A percentile compares a stretch with the other conserved stretches of the same genome.
Evolutionary conservation across 768 basidiomycete species (phyloP).

Genomic region (Coprinopsis strossmayeri): DNA sequence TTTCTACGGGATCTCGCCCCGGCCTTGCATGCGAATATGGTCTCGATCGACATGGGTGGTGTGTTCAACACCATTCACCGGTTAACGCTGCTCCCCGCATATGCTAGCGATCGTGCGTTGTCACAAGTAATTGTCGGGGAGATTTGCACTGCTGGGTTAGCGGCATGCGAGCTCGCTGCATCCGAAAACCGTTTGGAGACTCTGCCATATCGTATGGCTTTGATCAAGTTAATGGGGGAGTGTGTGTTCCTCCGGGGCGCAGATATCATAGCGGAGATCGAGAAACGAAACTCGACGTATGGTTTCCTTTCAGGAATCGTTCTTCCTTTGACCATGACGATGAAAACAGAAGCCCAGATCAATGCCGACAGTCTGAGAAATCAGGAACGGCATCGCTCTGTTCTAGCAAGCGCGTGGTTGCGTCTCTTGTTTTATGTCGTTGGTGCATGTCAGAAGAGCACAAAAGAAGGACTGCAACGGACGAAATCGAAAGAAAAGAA

Average conservation of each 20-base stretch:
- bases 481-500: constrained; percentile 40
- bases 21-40: constrained; percentile 43
- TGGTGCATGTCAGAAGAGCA: constrained; percentile 39
- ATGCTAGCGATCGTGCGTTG: constrained; percentile 49
- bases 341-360: constrained; percentile 46
- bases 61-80: constrained; percentile 45
- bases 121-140: constrained; percentile 37
- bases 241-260: constrained; percentile 42
- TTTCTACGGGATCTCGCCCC: constrained; percentile 53
- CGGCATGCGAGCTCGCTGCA: constrained; percentile 40
- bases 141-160: constrained; percentile 39
- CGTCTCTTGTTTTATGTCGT: constrained; percentile 57
- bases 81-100: constrained; percentile 37
- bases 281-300: constrained; percentile 47
- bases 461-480: constrained; percentile 19
- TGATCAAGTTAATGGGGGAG: constrained; percentile 36
- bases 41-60: constrained; percentile 49
- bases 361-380: constrained; percentile 31
- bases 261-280: constrained; percentile 51
- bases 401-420: constrained; percentile 48
- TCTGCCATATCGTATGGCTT: constrained; percentile 31
- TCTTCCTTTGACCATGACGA: constrained; percentile 49
- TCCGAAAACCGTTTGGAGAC: constrained; percentile 33
- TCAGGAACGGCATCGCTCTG: constrained; percentile 40
- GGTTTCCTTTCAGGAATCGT: constrained; percentile 60